Conservation (phyloP, 108 stramenopile species). For the Skeletonema costatum region DNA sequence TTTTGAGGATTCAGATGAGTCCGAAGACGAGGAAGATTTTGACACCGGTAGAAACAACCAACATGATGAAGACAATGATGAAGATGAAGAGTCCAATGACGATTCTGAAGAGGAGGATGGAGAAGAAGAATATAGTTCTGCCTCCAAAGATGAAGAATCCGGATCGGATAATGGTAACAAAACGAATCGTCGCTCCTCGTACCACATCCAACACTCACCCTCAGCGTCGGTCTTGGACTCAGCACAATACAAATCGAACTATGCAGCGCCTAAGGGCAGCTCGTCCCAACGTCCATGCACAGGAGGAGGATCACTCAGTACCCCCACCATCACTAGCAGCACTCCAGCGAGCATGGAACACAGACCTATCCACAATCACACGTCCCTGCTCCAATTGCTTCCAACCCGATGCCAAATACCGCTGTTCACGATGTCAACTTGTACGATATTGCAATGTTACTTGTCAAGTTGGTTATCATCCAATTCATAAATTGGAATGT, state of each 20-base stretch:
- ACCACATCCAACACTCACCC: neutral
- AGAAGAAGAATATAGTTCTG: neutral
- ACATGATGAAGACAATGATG: neutral
- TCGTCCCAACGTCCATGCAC: no score
- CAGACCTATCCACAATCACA: neutral
- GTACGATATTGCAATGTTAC: constrained; percentile 1
- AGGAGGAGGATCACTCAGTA: no score
- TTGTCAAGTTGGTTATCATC: neutral
- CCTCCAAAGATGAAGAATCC: neutral
- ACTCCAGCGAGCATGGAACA: constrained; percentile 2
- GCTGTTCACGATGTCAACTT: constrained; percentile 1
- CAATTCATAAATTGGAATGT: constrained; percentile 2
- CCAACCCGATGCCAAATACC: neutral
- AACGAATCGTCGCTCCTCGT: neutral
- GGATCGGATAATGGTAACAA: neutral
- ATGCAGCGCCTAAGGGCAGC: no score
- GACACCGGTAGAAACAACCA: neutral
- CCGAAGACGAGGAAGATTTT: constrained; percentile 1
- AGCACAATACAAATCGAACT: no score
- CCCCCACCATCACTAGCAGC: neutral
- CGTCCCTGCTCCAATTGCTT: constrained; percentile 2
- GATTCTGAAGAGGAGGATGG: neutral
- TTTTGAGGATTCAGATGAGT: neutral
- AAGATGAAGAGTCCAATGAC: neutral
- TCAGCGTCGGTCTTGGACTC: no score